A percentile compares a stretch with the other conserved stretches of the same genome.
Evolutionary conservation across 495 filamentous ascomycete species (phyloP).

Genomic region (Talaromyces liani): DNA sequence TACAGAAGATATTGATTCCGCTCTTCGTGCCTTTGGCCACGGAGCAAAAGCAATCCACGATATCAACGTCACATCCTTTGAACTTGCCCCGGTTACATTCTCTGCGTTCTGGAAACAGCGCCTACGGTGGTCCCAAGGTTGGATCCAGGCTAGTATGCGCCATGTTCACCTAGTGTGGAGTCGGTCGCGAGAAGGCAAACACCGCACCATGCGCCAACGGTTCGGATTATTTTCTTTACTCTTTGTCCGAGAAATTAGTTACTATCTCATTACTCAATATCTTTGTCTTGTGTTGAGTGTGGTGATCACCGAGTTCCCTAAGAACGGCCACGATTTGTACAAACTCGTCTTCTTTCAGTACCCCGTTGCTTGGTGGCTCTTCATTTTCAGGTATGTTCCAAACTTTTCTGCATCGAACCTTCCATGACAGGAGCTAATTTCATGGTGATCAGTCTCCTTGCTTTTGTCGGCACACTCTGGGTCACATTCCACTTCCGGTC

Average conservation of each 20-base stretch:
- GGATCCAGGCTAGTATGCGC: conserved; percentile 24
- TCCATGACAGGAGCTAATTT: not conserved
- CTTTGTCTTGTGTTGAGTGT: conserved; percentile 22
- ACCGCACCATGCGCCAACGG: conserved; percentile 15
- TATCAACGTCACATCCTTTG: conserved; percentile 26
- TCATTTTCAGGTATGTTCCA: conserved; percentile 23
- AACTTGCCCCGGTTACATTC: conserved; percentile 23
- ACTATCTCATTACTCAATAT: conserved; percentile 28
- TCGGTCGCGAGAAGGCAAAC: conserved; percentile 12
- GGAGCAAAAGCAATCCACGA: conserved; percentile 26
- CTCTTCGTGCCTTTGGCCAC: conserved; percentile 23
- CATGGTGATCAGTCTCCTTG: conserved; percentile 12
- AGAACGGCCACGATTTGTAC: conserved; percentile 13
- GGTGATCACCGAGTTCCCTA: conserved; percentile 23
- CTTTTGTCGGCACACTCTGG: conserved; percentile 21
- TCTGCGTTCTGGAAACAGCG: conserved; percentile 31
- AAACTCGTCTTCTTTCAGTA: conserved; percentile 26
- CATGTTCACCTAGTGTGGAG: conserved; percentile 21
- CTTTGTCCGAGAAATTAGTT: conserved; percentile 24
- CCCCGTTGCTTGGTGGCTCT: conserved; percentile 29
- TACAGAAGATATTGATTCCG: conserved; percentile 36
- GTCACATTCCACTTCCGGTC: conserved; percentile 23
- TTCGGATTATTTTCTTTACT: conserved; percentile 25
- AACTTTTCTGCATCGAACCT: not conserved
- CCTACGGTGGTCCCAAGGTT: conserved; percentile 29